A percentile compares a stretch with the other conserved stretches of the same genome.
Conservation (phyloP, 257 asterid genomes). For the Thymus mandschuricus region DNA sequence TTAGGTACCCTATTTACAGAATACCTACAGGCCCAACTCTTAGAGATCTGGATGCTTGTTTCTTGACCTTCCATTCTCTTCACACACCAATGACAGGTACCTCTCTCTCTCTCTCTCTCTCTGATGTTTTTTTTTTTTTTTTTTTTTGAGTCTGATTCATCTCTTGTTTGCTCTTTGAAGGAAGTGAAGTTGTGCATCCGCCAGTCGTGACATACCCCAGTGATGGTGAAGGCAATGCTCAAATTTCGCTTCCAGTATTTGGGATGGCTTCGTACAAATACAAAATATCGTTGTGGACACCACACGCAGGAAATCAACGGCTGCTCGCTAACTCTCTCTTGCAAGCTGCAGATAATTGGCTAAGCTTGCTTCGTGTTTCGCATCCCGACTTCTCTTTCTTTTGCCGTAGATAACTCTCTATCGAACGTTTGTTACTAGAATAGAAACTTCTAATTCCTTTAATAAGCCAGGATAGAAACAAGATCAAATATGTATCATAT, state of each 20-base stretch:
- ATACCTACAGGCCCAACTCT: conserved; percentile 94
- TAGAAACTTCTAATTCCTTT: too few relatives aligned
- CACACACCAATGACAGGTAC: conserved; percentile 76
- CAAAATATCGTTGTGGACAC: conserved; percentile 77
- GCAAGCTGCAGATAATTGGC: conserved; percentile 78
- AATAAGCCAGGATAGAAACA: too few relatives aligned
- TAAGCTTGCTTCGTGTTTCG: conserved; percentile 55
- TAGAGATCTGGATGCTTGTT: conserved; percentile 88
- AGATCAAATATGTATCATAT: too few relatives aligned
- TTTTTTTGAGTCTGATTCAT: too few relatives aligned
- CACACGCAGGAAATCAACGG: conserved; percentile 51
- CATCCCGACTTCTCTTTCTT: conserved; percentile 96
- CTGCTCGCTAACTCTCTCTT: conserved; percentile 57
- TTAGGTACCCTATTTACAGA: conserved; percentile 96
- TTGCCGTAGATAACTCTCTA: conserved; percentile 51
- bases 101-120: not conserved
- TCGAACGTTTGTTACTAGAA: too few relatives aligned
- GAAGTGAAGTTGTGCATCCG: conserved; percentile 52
- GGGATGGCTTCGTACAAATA: conserved; percentile 87
- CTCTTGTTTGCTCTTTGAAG: conserved; percentile 36
- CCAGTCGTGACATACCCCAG: conserved; percentile 49
- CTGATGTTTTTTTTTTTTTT: not conserved
- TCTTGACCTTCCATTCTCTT: conserved; percentile 91
- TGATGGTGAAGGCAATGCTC: conserved; percentile 57
- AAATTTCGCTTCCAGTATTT: conserved; percentile 69